Conservation (phyloP, 176 grass and related monocot genomes). For the Typha latifolia region DNA sequence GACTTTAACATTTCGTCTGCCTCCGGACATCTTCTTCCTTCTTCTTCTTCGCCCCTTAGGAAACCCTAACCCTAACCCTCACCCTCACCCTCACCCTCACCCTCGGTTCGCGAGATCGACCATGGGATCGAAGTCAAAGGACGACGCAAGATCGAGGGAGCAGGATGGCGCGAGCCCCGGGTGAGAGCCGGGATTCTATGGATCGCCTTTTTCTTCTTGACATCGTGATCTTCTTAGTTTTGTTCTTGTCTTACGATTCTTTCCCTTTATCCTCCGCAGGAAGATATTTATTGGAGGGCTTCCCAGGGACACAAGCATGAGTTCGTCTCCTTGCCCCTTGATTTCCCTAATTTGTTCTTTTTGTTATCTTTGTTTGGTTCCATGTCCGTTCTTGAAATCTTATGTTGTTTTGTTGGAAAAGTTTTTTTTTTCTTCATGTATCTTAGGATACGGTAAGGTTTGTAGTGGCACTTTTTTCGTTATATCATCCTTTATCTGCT, state of each 20-base stretch:
- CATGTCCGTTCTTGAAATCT: neutral
- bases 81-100: no score
- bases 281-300: constrained; percentile 96
- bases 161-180: constrained; percentile 38
- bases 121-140: constrained; percentile 11
- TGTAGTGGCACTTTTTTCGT: neutral
- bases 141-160: constrained; percentile 25
- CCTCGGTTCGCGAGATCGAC: neutral
- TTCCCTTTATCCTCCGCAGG: constrained; percentile 31
- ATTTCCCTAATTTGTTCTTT: neutral
- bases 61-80: constrained; percentile 1
- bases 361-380: neutral
- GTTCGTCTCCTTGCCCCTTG: constrained; percentile 20
- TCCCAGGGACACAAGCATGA: constrained; percentile 47
- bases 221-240: no score
- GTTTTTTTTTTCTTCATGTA: neutral
- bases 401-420: neutral
- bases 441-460: neutral
- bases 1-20: no score
- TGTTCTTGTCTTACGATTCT: neutral
- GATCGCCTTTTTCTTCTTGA: neutral
- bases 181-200: constrained; percentile 16
- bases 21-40: no score
- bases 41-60: neutral
- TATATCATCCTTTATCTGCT: neutral